Evolutionary conservation across 495 filamentous ascomycete species (phyloP), one percentile per base, ranked within the genome.

Genomic region (Aspergillus diversus): DNA sequence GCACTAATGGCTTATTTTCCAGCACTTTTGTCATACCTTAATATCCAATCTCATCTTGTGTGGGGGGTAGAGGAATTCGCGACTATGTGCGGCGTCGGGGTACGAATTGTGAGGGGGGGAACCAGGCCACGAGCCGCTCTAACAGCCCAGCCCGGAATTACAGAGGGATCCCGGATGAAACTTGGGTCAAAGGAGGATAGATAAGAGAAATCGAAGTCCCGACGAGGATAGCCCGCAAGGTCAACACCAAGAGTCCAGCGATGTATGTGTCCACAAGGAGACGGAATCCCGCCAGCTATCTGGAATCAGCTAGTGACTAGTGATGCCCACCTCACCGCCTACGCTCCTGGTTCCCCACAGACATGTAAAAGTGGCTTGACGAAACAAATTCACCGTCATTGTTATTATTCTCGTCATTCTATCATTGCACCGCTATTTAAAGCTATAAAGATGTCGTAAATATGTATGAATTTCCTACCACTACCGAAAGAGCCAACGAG

Each of bases 31-130:
- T 80, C 88, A 70, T 84, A 92, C 92, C 90, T 96, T 96, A 48
- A 96, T 87, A 77, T 97, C 92, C 75, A 97, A 83, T 78, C 89
- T 89, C 92, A 95, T 96, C 67, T 76, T 92, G 81, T 76, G 73
- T 73, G 71, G 71, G 73, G 71, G 53, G 33, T 51, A 69, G 65
- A 64, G 65, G 58, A 67, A 67, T 62, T 63, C 71, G 73, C 71
- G 72, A 76, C 66, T 73, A 71, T 74, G 73, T 75, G 76, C 76
- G 77, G 75, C 69, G 72, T 74, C 67, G 71, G 73, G 60, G 63
- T 43, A 55, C 37, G 63, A 70, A 69, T 71, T 71, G 64, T 64
- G 69, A 68, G 69, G 69, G 71, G 67, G 71, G 65, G 61, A 55
- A 68, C 68, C 65, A 70, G 70, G 75, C 71, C 73, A 72, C 71